Evolutionary conservation across 2,329 filamentous ascomycete genomes (phyloP).

Genomic region (Cercospora sojina): DNA sequence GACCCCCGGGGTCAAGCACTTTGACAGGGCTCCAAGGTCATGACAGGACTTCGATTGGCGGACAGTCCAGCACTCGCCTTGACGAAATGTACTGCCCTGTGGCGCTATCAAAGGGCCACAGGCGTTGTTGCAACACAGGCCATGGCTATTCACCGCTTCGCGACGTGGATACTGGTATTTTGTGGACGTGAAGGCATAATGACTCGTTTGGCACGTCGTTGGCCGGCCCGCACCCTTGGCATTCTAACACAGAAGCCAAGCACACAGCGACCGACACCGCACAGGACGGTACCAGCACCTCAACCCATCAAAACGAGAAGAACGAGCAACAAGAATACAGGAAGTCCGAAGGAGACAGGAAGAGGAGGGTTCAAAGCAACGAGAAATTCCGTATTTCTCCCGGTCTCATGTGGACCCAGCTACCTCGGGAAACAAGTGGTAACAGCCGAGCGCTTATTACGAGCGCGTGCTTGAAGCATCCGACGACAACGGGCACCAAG

Average conservation of each 20-base stretch:
- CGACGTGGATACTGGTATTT: background rate
- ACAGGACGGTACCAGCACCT: background rate
- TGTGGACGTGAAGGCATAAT: background rate
- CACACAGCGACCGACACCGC: background rate
- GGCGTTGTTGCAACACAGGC: background rate
- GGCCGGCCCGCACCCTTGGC: background rate
- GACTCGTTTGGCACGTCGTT: background rate
- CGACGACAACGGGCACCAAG: background rate
- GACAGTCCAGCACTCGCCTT: background rate
- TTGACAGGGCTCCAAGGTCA: background rate
- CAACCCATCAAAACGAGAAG: background rate
- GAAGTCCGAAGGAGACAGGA: background rate
- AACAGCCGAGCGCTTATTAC: background rate
- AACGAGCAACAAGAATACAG: background rate
- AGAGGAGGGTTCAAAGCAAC: background rate
- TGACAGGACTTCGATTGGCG: background rate
- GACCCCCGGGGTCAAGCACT: slow-evolving; percentile 2
- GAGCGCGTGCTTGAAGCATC: background rate
- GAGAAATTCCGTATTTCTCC: background rate
- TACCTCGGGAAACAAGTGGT: background rate
- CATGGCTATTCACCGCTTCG: background rate
- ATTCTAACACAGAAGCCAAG: background rate
- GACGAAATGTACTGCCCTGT: background rate
- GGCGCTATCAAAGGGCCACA: background rate
- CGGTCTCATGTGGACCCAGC: background rate